These are phyloP conservation scores for Letharia columbiana DNA, from an alignment of 495 filamentous ascomycete species.

Conservation along the genomic window DNA sequence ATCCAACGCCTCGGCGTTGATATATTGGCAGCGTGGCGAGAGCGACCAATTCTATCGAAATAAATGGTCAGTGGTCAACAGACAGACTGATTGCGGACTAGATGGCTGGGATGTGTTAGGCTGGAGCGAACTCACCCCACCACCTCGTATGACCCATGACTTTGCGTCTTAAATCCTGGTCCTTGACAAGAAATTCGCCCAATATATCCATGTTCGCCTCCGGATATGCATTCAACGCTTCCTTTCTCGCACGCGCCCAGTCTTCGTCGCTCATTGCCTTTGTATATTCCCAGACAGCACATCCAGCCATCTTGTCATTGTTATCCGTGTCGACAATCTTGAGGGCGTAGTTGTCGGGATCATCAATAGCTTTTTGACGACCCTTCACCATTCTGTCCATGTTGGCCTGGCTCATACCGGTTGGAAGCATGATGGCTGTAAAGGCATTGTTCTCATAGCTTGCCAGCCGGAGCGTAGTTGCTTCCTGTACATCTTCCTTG, in stretches of 20 bases:
- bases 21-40: conserved; percentile 5
- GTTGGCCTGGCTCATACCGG: not conserved
- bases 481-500: conserved; percentile 11
- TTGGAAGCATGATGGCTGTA: not conserved
- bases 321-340: conserved; percentile 11
- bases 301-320: conserved; percentile 11
- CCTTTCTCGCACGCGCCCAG: conserved; percentile 1
- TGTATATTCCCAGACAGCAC: conserved; percentile 13
- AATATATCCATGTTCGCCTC: conserved; percentile 8
- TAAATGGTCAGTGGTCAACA: not conserved
- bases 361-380: conserved; percentile 2
- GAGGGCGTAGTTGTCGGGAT: conserved; percentile 7
- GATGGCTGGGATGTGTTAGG: not conserved
- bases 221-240: not conserved
- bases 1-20: conserved; percentile 13
- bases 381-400: not conserved
- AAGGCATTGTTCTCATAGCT: conserved; percentile 8
- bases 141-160: conserved; percentile 15
- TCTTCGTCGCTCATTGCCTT: conserved; percentile 8
- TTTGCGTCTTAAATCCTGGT: conserved; percentile 7
- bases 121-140: not conserved
- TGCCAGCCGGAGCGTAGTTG: not conserved
- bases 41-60: not conserved
- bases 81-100: not conserved
- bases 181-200: not conserved